Base-by-base conservation (phyloP, 2,329 filamentous ascomycete genomes). In the Talaromyces sp. region DNA sequence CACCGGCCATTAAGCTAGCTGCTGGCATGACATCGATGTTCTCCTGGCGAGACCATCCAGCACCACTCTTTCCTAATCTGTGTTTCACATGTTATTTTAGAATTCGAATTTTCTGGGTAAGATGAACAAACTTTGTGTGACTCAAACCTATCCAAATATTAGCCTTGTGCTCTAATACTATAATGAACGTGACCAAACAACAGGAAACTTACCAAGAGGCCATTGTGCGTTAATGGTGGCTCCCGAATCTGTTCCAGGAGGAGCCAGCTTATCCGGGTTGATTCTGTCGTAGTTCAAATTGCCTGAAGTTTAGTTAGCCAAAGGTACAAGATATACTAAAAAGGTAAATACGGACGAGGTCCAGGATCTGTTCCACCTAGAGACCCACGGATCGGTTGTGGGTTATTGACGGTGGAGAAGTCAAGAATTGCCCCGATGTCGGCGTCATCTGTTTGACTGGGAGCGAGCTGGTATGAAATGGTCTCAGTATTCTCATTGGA, bases 1-100 rank as follows among this genome's bases (percentile, higher is more conserved):
- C 84, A 51, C 83, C 84, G 0, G 84, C 83, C 81, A 86, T 85
- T 15, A 71, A 73, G 3, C 72, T 81, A 7, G 82, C 72, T 62
- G 60, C 68, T 0, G 84, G 84, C 62, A 87, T 76, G 10, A 83
- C 80, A 1, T 71, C 71, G 0, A 68, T 72, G 66, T 85, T 85
- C 69, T 85, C 81, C 69, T 85, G 79, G 2, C 82, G 73, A 44
- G 82, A 79, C 83, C 79, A 87, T 17, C 84, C 84, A 0, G 82
- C 72, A 49, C 73, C 65, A 17, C 78, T 71, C 28, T 71, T 71
- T 8, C 82, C 82, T n/a, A 78, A 69, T 27, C 72, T 75, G 47
- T 10, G 22, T 32, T n/a, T 9, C 47, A 49, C n/a, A 44, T 44
- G 13, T 44, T 15, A n/a, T 7, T 32, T 44, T 4, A 32, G 9